Evolutionary conservation across 2,329 filamentous ascomycete genomes (phyloP), one percentile per base, ranked within the genome.

Genomic region (Botrytis elliptica): DNA sequence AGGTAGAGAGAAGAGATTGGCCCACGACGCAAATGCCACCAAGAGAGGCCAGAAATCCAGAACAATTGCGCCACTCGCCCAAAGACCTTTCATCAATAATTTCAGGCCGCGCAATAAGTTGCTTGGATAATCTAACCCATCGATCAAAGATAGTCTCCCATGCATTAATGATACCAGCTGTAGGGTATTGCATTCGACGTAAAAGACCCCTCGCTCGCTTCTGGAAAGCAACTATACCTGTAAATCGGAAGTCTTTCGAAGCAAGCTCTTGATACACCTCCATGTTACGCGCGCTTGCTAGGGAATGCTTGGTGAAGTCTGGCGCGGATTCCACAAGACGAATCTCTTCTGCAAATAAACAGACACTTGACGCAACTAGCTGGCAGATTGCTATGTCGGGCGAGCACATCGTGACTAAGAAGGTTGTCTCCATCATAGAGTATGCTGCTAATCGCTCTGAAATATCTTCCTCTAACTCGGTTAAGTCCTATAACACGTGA

Each of bases 181-280:
- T 90, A 33, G 90, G 90, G 76, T 86, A 87, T 67, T 88, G 85
- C 83, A 92, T 88, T 66, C 86, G 86, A 38, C 89, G 84, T 36
- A 92, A 80, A 46, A 92, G 84, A 20, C 85, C 85, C 63, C 90
- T 86, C 46, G 90, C 85, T 59, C 90, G 85, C 78, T 91, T 92
- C 77, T 92, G 90, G 78, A 92, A 92, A 3, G 90, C 90, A 18
- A 92, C 90, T 12, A 91, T 82, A 1, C 90, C 90, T 12, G 90
- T 92, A 77, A 92, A 90, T 42, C 89, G 85, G 78, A 92, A 92
- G 1, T 86, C 86, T 60, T 86, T 87, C 1, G 89, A 90, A 1
- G 89, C 86, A 70, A 92, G 88, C 75, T 91, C 89, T 38, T 84
- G 82, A 75, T 90, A 92, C 2, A 90, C 83, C 10, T 89, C 86